Evolutionary conservation across 768 basidiomycete species (phyloP).

Genomic region (Rhodocollybia butyracea): DNA sequence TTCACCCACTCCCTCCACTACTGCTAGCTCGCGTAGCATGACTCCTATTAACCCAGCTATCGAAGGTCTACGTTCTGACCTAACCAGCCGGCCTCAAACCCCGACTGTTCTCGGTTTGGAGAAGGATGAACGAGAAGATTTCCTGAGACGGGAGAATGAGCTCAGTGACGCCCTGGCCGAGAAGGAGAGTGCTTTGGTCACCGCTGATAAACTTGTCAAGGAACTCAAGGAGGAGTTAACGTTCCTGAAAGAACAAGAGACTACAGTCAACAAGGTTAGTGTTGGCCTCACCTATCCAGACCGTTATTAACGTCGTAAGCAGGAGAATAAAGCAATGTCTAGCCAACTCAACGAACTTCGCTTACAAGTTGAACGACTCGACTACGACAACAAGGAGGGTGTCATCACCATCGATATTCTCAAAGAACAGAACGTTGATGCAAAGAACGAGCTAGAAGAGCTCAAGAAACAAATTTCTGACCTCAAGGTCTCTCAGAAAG

Average conservation of each 20-base stretch:
- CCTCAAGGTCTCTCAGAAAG: conserved; percentile 77
- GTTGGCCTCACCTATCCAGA: conserved; percentile 1
- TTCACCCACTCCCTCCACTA: conserved; percentile 52
- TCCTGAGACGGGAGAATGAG: conserved; percentile 94
- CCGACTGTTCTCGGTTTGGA: conserved; percentile 86
- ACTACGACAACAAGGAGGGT: conserved; percentile 95
- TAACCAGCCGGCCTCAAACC: conserved; percentile 87
- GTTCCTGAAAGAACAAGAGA: conserved; percentile 91
- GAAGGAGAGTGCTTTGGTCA: conserved; percentile 76
- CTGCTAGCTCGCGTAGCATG: conserved; percentile 49
- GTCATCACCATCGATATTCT: conserved; percentile 91
- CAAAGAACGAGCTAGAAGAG: conserved; percentile 86
- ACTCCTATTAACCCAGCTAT: conserved; percentile 75
- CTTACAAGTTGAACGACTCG: conserved; percentile 85
- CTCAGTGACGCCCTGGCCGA: conserved; percentile 90
- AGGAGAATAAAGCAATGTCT: conserved; percentile 96
- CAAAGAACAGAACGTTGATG: conserved; percentile 90
- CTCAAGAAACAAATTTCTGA: conserved; percentile 77
- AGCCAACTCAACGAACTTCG: conserved; percentile 91
- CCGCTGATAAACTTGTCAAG: conserved; percentile 82
- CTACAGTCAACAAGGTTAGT: conserved; percentile 67
- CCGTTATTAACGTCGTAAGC: conserved; percentile 3
- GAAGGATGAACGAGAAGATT: conserved; percentile 97
- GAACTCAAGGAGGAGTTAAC: conserved; percentile 87
- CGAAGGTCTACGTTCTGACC: conserved; percentile 66